Evolutionary conservation across 495 filamentous ascomycete genomes (phyloP).

Genomic region (Aspergillus incahuasiensis): DNA sequence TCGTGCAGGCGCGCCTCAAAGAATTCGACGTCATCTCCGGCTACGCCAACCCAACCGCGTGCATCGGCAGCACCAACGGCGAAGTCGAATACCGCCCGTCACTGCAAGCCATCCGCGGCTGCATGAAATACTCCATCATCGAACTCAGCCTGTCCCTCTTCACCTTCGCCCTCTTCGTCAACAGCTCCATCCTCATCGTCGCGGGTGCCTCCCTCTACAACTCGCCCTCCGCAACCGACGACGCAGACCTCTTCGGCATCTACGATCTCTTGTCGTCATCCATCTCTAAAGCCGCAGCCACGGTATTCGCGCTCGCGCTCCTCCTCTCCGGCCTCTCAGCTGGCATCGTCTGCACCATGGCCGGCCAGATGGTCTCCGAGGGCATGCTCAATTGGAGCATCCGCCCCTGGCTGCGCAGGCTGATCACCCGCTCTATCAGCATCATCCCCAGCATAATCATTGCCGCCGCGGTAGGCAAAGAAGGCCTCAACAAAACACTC

Average conservation of each 20-base stretch:
- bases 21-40: conserved; percentile 67
- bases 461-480: conserved; percentile 67
- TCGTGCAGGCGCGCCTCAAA: conserved; percentile 75
- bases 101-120: conserved; percentile 69
- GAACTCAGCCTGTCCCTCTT: conserved; percentile 76
- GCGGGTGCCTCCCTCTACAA: conserved; percentile 72
- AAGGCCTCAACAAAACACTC: conserved; percentile 67
- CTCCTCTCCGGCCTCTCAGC: conserved; percentile 73
- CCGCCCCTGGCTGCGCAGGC: conserved; percentile 64
- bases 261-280: conserved; percentile 66
- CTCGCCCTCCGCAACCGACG: conserved; percentile 44
- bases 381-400: conserved; percentile 70
- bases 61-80: conserved; percentile 35
- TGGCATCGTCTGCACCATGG: conserved; percentile 79
- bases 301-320: conserved; percentile 72
- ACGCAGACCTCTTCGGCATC: conserved; percentile 78
- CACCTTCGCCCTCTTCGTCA: conserved; percentile 91
- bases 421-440: conserved; percentile 67
- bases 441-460: conserved; percentile 81
- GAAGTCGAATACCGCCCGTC: conserved; percentile 71
- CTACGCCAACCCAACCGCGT: conserved; percentile 44
- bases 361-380: conserved; percentile 79
- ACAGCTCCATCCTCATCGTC: conserved; percentile 84
- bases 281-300: conserved; percentile 67
- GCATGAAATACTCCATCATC: conserved; percentile 74